These are phyloP conservation scores for Cyathus olla DNA, from an alignment of 1,284 basidiomycete species.

Conservation along the genomic window DNA sequence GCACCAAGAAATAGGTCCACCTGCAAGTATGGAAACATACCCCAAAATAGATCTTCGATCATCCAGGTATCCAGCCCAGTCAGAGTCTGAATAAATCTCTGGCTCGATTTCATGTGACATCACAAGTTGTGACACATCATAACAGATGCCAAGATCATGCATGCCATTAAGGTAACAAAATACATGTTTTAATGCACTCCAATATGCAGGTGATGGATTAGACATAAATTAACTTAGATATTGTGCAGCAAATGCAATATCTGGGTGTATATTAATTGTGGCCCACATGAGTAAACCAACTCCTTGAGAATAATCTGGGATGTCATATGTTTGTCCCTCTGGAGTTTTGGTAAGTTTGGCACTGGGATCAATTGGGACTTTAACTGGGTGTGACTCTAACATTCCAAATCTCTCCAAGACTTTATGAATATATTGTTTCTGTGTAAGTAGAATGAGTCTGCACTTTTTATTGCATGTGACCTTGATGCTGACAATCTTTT, in stretches of 20 bases:
- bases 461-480: slow-evolving; percentile 34
- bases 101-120: background rate
- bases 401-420: slow-evolving; percentile 45
- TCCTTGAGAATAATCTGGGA: slow-evolving; percentile 27
- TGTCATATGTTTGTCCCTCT: slow-evolving; percentile 5
- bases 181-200: background rate
- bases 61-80: background rate
- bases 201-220: background rate
- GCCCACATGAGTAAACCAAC: slow-evolving; percentile 54
- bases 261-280: slow-evolving; percentile 45
- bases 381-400: slow-evolving; percentile 17
- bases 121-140: background rate
- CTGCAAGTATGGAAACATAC: background rate
- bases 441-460: slow-evolving; percentile 42
- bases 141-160: background rate
- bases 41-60: background rate
- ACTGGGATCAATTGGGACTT: slow-evolving; percentile 17
- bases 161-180: background rate
- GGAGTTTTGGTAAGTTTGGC: slow-evolving; percentile 13
- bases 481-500: slow-evolving; percentile 39
- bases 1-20: background rate
- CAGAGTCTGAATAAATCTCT: background rate
- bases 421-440: slow-evolving; percentile 48
- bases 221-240: background rate
- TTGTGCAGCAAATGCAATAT: slow-evolving; percentile 46